phyloP scores from a whole-genome alignment of 805 yeast species.

The Candida ascalaphidarum region DNA sequence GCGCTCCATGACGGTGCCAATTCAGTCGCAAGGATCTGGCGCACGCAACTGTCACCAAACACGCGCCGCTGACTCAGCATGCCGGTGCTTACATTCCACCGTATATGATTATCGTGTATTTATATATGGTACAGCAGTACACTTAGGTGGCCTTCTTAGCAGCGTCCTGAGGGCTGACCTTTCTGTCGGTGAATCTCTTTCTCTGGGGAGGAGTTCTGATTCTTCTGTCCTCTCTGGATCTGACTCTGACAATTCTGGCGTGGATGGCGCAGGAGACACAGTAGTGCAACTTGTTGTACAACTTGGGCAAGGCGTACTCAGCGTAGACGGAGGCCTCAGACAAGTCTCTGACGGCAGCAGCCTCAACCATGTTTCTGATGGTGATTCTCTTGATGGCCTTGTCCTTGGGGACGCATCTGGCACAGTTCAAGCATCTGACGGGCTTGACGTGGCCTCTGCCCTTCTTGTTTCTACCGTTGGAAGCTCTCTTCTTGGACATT shows the following conservation, averaged over 20 bases:
- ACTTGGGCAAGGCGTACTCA: constrained; percentile 99
- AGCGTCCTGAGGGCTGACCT: constrained; percentile 94
- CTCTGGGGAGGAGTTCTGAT: constrained; percentile 98
- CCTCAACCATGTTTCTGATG: constrained; percentile 99
- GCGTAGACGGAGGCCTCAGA: constrained; percentile 99
- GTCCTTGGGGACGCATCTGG: constrained; percentile 99
- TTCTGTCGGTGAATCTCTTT: constrained; percentile 97
- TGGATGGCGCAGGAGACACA: constrained; percentile 99
- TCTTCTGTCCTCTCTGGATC: constrained; percentile 98
- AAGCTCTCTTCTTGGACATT: constrained; percentile 99
- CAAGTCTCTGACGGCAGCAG: constrained; percentile 99
- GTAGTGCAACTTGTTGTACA: constrained; percentile 99
- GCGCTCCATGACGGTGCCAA: too few species aligned
- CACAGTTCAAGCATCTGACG: constrained; percentile 99
- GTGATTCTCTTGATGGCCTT: constrained; percentile 99
- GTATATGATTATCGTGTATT: too few species aligned
- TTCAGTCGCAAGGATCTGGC: too few species aligned
- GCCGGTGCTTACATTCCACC: too few species aligned
- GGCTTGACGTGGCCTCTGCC: constrained; percentile 99
- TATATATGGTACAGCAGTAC: too few species aligned
- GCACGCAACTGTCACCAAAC: too few species aligned
- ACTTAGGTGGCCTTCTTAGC: constrained; percentile 79
- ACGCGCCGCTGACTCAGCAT: too few species aligned
- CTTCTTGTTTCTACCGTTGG: constrained; percentile 99
- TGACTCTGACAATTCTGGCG: constrained; percentile 99